Base-by-base conservation (phyloP, 129 eudicot species). In the Ambrosia trifida region DNA sequence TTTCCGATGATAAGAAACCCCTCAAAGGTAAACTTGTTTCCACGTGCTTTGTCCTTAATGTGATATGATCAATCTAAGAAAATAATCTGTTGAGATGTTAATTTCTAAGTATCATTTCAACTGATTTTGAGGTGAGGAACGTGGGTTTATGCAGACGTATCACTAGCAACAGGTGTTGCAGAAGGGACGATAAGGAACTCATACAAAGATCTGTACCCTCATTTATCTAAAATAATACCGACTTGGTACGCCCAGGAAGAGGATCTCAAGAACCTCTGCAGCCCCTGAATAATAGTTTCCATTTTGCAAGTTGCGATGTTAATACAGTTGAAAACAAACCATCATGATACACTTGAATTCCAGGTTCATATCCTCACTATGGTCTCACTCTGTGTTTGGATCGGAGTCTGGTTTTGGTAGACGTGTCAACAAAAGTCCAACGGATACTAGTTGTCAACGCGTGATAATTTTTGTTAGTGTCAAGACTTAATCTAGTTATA, bases 141-240 rank as follows among this genome's bases (percentile, higher is more conserved):
- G 35, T 59, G 19, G 11, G 24, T 59, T 9, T 35, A 14, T 76
- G 85, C 85, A 89, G 90, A 87, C 64, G 75, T 87, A n/a, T 77
- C 90, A 11, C 19, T 82, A 51, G 86, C 93, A 36, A 86, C 90
- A 12, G 75, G 83, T 3, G 88, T 86, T 41, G 93, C 90, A 12
- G 96, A 86, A 77, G 93, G 85, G 76, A 89, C 96, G 0, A 89
- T 86, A 76, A 87, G 82, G 80, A 84, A 82, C 69, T 81, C 90
- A 0, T 89, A 82, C 68, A 84, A 73, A 78, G 96, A 89, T 69
- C 72, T 84, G 5, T 82, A 82, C 49, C 96, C 94, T 3, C 86
- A 82, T 62, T 68, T 80, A 24, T 74, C 94, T 4, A 84, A 82
- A 81, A 83, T 89, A 61, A 84, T 89, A 62, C 96, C 90, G 1